Base-by-base conservation (phyloP, 352 stramenopile species). In the Globisporangium parvum region DNA sequence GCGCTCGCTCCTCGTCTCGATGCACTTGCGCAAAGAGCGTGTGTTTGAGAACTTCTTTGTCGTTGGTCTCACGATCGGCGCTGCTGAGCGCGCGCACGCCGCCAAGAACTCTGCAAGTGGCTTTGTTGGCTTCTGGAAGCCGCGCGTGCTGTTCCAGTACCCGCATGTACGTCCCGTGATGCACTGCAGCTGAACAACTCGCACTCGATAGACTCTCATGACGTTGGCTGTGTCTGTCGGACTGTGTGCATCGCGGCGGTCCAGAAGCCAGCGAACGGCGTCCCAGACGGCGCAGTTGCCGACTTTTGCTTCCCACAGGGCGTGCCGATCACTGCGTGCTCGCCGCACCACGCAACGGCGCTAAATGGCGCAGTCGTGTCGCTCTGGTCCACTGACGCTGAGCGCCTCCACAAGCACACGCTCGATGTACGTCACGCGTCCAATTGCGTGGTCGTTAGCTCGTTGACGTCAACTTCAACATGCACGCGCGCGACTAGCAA, bases 41-140 rank as follows among this genome's bases (percentile, higher is more conserved):
- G 69, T 94, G 1, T 94, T 92, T 50, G 84, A 94, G 55, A 78
- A 84, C 41, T 94, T 90, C 51, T 87, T 94, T 62, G 73, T 94
- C 12, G 69, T 63, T 10, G 81, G 84, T 1, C 63, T 84, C 40
- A 35, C 66, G 8, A 51, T 83, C 0, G 70, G 64, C 53, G 68
- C 70, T 40, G 47, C 51, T 2, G 66, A 85, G 33, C 57, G 59
- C 6, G 65, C 69, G 47, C 50, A 64, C 59, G 52, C 72, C 18
- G 57, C 55, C 2, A 65, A 54, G 17, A 65, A 60, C 3, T 49
- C 57, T 15, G 62, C 63, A 1, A 35, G 28, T 33, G 66, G 65
- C 15, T 67, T 84, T 37, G 63, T 65, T 21, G 67, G 74, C 9
- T 87, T 73, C 44, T 92, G 75, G 73, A 94, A 92, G 47, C 84